phyloP scores from a whole-genome alignment of 768 basidiomycete species.

The Auriscalpium microsporum region DNA sequence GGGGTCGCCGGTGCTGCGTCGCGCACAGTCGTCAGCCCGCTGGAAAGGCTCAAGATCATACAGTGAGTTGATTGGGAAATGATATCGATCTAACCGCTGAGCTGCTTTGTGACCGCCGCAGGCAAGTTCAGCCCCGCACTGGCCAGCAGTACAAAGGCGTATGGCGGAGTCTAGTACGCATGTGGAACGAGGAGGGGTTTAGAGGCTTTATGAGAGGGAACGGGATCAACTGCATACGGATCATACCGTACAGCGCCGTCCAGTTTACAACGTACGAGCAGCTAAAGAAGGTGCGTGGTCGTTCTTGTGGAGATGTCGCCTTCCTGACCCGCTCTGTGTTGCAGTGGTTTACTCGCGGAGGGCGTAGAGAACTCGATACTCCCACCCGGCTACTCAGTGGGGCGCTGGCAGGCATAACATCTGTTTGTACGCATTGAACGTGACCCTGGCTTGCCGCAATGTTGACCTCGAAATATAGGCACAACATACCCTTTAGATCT shows the following conservation, averaged over 20 bases:
- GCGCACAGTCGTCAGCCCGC: conserved; percentile 84
- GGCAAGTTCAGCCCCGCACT: conserved; percentile 81
- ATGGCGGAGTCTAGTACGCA: conserved; percentile 73
- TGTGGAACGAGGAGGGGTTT: conserved; percentile 93
- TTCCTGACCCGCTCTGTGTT: neutral
- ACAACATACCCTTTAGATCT: conserved; percentile 92
- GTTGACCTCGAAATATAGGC: conserved; percentile 31
- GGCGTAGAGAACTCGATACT: conserved; percentile 76
- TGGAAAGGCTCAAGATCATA: conserved; percentile 94
- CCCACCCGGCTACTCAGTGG: conserved; percentile 80
- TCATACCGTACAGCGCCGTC: conserved; percentile 86
- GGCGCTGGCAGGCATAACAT: conserved; percentile 88
- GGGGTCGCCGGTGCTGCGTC: conserved; percentile 58
- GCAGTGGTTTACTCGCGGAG: conserved; percentile 63
- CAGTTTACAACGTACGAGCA: conserved; percentile 88
- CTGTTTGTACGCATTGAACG: conserved; percentile 62
- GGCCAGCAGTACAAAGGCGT: conserved; percentile 74
- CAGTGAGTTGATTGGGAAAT: conserved; percentile 47
- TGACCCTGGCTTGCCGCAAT: conserved; percentile 1
- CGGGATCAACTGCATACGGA: conserved; percentile 83
- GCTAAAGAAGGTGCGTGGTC: conserved; percentile 62
- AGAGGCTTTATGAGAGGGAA: conserved; percentile 93
- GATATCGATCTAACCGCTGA: neutral
- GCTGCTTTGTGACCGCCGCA: conserved; percentile 22
- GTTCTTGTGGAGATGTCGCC: neutral